Percentiles rank a stretch among this genome's conserved stretches.
These are phyloP conservation scores for Monosporascus sp. DNA, from an alignment of 2,329 filamentous ascomycete genomes.

Conservation along the genomic window DNA sequence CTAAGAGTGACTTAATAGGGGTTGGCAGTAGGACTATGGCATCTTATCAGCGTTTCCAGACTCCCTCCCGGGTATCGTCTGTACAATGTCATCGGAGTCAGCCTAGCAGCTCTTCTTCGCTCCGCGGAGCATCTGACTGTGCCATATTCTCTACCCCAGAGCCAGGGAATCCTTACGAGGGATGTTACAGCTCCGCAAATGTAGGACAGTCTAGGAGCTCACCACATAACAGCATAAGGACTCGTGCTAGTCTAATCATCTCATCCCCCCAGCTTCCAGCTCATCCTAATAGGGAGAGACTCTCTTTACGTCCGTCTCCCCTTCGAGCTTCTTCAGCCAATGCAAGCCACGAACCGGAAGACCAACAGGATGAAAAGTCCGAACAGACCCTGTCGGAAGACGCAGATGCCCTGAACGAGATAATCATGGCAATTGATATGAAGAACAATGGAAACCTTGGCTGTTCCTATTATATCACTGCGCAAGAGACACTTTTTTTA, in stretches of 20 bases:
- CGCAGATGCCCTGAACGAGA: slow-evolving; percentile 48
- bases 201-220: slow-evolving; percentile 6
- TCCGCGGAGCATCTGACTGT: slow-evolving; percentile 6
- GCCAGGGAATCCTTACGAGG: neutral
- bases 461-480: slow-evolving; percentile 75
- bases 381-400: slow-evolving; percentile 15
- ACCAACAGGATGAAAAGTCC: slow-evolving; percentile 11
- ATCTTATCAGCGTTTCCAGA: slow-evolving; percentile 7
- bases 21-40: slow-evolving; percentile 4
- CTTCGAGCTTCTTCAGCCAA: slow-evolving; percentile 6
- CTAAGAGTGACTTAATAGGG: neutral
- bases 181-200: slow-evolving; percentile 3
- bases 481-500: slow-evolving; percentile 64
- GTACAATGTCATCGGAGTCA: slow-evolving; percentile 5
- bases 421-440: slow-evolving; percentile 77
- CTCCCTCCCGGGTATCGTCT: slow-evolving; percentile 9
- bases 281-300: slow-evolving; percentile 15
- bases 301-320: slow-evolving; percentile 18
- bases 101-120: slow-evolving; percentile 9
- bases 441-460: slow-evolving; percentile 66
- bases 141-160: slow-evolving; percentile 14
- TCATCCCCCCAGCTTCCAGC: slow-evolving; percentile 20
- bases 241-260: slow-evolving; percentile 7
- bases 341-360: slow-evolving; percentile 7
- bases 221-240: slow-evolving; percentile 6